Conservation (phyloP, 163 green algal species). For the Volvox carteri region DNA sequence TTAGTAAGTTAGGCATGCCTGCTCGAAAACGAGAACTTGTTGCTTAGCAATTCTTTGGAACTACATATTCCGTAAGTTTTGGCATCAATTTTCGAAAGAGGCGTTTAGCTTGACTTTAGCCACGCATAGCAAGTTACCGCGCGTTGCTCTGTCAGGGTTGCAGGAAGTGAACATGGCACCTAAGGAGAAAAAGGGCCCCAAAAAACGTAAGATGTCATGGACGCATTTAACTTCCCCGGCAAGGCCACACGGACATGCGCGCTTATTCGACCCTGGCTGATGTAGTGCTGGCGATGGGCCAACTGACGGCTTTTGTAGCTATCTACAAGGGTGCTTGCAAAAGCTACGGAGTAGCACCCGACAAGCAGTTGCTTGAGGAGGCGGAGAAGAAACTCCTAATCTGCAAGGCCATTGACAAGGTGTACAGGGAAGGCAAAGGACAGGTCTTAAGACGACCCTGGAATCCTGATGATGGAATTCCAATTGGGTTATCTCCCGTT, state of each 20-base stretch:
- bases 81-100: no score
- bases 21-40: no score
- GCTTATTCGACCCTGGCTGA: background rate
- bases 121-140: no score
- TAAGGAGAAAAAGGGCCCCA: conserved; percentile 45
- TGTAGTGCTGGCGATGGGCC: conserved; percentile 9
- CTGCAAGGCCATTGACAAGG: conserved; percentile 40
- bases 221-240: background rate
- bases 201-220: conserved; percentile 19
- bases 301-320: conserved; percentile 29
- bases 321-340: conserved; percentile 50
- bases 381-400: conserved; percentile 34
- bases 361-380: conserved; percentile 36
- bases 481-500: no score
- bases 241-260: background rate
- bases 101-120: no score
- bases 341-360: background rate
- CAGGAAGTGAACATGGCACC: conserved; percentile 53
- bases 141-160: no score
- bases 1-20: no score
- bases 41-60: no score
- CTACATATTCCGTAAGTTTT: no score
- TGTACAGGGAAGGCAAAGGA: no score
- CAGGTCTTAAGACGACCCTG: no score
- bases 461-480: no score